phyloP scores from a whole-genome alignment of 805 yeast genomes.

The Komagataella mondaviorum region DNA sequence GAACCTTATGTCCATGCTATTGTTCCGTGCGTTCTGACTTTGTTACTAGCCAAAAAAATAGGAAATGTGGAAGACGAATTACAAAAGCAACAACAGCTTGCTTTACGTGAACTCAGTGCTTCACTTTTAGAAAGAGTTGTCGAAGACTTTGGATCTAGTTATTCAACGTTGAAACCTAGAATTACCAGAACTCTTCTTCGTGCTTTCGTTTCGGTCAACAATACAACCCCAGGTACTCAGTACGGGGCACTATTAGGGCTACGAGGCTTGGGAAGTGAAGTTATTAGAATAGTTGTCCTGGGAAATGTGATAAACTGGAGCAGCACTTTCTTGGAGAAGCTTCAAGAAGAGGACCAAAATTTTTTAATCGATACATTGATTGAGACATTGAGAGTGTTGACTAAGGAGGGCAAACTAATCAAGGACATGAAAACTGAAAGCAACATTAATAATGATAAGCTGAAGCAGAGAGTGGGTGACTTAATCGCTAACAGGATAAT shows the following conservation, averaged over 20 bases:
- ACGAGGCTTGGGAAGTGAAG: constrained; percentile 75
- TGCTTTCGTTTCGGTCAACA: constrained; percentile 58
- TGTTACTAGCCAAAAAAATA: constrained; percentile 78
- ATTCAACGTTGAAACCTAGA: constrained; percentile 82
- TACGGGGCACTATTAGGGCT: constrained; percentile 87
- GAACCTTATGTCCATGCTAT: constrained; percentile 95
- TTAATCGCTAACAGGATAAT: constrained; percentile 36
- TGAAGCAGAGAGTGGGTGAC: constrained; percentile 49
- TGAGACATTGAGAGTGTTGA: constrained; percentile 1
- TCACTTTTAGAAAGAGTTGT: constrained; percentile 71
- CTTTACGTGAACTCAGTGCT: constrained; percentile 82
- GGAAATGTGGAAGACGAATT: constrained; percentile 28
- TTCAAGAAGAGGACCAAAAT: constrained; percentile 7
- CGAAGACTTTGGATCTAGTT: constrained; percentile 66
- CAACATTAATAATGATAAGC: constrained; percentile 21
- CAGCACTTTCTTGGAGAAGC: constrained; percentile 31
- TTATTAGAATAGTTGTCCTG: constrained; percentile 66
- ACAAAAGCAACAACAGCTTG: constrained; percentile 21
- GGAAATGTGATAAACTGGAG: constrained; percentile 84
- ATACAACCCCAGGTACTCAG: constrained; percentile 63
- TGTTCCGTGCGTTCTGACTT: constrained; percentile 92
- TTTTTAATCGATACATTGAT: constrained; percentile 3
- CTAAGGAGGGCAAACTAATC: constrained; percentile 17
- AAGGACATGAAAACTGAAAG: constrained; percentile 22
- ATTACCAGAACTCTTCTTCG: constrained; percentile 86